Conservation (phyloP, 2,329 filamentous ascomycete genomes). For the Aspergillus nomiae region DNA sequence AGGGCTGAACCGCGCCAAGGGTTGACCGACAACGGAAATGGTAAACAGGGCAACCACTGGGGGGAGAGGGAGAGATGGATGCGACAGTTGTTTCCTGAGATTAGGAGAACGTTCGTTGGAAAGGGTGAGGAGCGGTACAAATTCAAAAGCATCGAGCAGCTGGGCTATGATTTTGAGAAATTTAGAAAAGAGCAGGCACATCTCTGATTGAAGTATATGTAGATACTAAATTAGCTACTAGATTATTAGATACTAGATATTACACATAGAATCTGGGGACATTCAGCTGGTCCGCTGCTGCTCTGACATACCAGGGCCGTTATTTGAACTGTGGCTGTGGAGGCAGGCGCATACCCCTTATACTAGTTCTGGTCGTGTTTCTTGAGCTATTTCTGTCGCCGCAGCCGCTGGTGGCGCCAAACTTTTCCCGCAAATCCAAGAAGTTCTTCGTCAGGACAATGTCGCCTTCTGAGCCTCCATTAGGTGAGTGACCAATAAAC, state of each 20-base stretch:
- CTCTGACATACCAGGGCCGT: no score
- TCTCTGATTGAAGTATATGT: background rate
- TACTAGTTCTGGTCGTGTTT: no score
- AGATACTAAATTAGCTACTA: background rate
- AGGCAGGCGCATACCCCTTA: no score
- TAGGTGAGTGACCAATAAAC: no score
- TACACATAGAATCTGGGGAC: no score
- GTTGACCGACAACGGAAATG: slow-evolving; percentile 49
- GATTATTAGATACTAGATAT: background rate
- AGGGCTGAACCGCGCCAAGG: slow-evolving; percentile 38
- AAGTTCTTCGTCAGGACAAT: no score
- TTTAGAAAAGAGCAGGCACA: slow-evolving; percentile 29
- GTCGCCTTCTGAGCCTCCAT: no score
- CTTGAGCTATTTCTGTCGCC: no score
- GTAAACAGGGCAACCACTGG: slow-evolving; percentile 74
- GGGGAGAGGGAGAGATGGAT: slow-evolving; percentile 71
- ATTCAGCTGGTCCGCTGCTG: no score
- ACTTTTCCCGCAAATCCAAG: no score
- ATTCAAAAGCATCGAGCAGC: slow-evolving; percentile 67
- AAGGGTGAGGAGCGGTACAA: slow-evolving; percentile 58
- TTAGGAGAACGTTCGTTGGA: slow-evolving; percentile 71
- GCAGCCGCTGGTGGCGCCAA: no score
- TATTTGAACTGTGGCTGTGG: no score
- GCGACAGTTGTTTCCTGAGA: slow-evolving; percentile 66
- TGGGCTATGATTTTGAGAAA: slow-evolving; percentile 66